Evolutionary conservation across 495 filamentous ascomycete species (phyloP).

Genomic region (Endocarpon pusillum): DNA sequence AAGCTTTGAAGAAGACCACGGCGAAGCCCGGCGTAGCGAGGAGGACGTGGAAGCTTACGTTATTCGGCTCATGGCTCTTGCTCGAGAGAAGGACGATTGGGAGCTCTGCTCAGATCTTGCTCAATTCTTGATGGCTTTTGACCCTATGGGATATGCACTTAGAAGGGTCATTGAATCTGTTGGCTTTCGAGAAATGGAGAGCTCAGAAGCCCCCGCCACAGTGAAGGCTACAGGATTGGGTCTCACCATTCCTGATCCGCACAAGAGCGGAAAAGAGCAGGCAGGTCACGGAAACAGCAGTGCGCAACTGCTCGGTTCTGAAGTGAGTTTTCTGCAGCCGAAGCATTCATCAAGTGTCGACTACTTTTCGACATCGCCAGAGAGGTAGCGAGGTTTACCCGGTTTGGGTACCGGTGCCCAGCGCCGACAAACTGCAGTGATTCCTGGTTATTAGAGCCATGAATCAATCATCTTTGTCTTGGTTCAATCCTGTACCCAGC

Average conservation of each 20-base stretch:
- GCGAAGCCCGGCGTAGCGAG: slow-evolving; percentile 43
- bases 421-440: too few relatives aligned
- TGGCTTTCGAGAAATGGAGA: slow-evolving; percentile 14
- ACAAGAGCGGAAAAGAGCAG: too few relatives aligned
- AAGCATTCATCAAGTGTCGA: too few relatives aligned
- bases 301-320: too few relatives aligned
- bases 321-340: too few relatives aligned
- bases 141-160: slow-evolving; percentile 69
- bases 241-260: slow-evolving; percentile 1
- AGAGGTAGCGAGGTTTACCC: too few relatives aligned
- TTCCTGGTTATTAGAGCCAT: too few relatives aligned
- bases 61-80: slow-evolving; percentile 63
- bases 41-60: slow-evolving; percentile 45
- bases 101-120: slow-evolving; percentile 92
- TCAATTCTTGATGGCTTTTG: slow-evolving; percentile 80
- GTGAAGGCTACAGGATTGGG: neutral
- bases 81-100: slow-evolving; percentile 79
- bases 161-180: slow-evolving; percentile 61
- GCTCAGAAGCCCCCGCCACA: neutral
- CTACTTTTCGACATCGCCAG: too few relatives aligned
- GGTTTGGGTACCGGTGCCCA: too few relatives aligned
- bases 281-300: too few relatives aligned
- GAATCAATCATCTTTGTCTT: too few relatives aligned
- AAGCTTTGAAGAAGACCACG: slow-evolving; percentile 69
- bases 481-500: too few relatives aligned